phyloP scores from a whole-genome alignment of 1,139 yeast genomes.

The Geotrichum candidum region DNA sequence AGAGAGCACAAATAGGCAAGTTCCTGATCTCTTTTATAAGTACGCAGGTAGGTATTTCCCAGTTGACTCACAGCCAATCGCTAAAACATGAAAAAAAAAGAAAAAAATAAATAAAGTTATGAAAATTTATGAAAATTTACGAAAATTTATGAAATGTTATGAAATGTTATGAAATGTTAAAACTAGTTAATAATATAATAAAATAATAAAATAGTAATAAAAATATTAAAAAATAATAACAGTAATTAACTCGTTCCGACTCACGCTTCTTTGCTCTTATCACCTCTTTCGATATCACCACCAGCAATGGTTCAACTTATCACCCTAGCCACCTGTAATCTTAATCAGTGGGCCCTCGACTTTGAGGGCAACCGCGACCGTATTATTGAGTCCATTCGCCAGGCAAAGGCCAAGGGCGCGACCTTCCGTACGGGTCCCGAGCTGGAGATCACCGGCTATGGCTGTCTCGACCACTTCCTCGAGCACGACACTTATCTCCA shows the following conservation, averaged over 20 bases:
- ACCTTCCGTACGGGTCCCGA: constrained; percentile 93
- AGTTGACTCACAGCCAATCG: constrained; percentile 1
- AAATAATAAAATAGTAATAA: no score
- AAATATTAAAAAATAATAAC: no score
- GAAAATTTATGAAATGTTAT: no score
- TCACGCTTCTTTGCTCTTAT: not conserved
- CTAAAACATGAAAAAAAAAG: not conserved
- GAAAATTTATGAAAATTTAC: not conserved
- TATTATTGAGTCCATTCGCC: constrained; percentile 68
- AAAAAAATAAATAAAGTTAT: no score
- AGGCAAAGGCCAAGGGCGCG: constrained; percentile 74
- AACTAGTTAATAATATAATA: no score
- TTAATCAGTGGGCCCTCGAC: constrained; percentile 98
- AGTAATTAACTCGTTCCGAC: no score
- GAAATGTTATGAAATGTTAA: no score
- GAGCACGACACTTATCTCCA: constrained; percentile 87
- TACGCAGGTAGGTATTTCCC: not conserved
- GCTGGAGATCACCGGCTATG: constrained; percentile 82
- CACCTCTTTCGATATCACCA: not conserved
- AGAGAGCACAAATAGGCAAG: not conserved
- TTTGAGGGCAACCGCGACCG: constrained; percentile 95
- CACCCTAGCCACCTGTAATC: constrained; percentile 54
- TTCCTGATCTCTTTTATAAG: not conserved
- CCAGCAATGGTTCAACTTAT: constrained; percentile 46
- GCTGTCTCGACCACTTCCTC: constrained; percentile 90